Evolutionary conservation across 2,329 filamentous ascomycete genomes (phyloP).

Genomic region (Hypocrella siamensis): DNA sequence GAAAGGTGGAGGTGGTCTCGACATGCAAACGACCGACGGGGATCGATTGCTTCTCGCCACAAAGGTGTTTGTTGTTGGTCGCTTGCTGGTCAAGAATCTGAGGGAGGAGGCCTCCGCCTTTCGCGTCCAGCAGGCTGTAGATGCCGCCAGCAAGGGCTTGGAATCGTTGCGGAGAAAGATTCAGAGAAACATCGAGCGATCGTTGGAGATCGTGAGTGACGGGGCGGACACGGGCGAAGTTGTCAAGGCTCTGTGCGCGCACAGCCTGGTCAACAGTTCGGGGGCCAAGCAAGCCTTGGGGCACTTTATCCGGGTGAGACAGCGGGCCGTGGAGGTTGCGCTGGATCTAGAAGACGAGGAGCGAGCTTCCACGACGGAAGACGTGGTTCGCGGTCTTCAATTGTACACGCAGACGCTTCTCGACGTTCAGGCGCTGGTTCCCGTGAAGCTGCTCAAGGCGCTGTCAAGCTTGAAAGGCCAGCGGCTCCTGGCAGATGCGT

Average conservation of each 20-base stretch:
- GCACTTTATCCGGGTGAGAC: slow-evolving; percentile 62
- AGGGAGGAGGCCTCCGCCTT: slow-evolving; percentile 27
- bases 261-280: slow-evolving; percentile 66
- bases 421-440: slow-evolving; percentile 62
- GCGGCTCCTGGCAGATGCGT: slow-evolving; percentile 55
- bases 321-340: slow-evolving; percentile 48
- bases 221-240: slow-evolving; percentile 33
- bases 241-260: slow-evolving; percentile 63
- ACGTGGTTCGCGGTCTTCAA: slow-evolving; percentile 48
- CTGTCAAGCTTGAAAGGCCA: slow-evolving; percentile 52
- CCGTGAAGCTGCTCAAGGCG: slow-evolving; percentile 53
- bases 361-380: slow-evolving; percentile 21
- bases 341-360: slow-evolving; percentile 33
- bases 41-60: slow-evolving; percentile 41
- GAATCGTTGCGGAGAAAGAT: slow-evolving; percentile 47
- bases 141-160: slow-evolving; percentile 48
- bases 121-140: slow-evolving; percentile 26
- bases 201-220: slow-evolving; percentile 48
- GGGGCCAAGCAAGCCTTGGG: slow-evolving; percentile 64
- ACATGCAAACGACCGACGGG: slow-evolving; percentile 20
- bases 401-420: slow-evolving; percentile 65
- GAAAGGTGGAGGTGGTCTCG: slow-evolving; percentile 19
- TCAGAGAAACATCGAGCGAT: slow-evolving; percentile 50
- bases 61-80: slow-evolving; percentile 61
- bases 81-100: slow-evolving; percentile 61